phyloP scores from a whole-genome alignment of 192 early-diverging fungal genomes.

The Coemansia guatemalensis region DNA sequence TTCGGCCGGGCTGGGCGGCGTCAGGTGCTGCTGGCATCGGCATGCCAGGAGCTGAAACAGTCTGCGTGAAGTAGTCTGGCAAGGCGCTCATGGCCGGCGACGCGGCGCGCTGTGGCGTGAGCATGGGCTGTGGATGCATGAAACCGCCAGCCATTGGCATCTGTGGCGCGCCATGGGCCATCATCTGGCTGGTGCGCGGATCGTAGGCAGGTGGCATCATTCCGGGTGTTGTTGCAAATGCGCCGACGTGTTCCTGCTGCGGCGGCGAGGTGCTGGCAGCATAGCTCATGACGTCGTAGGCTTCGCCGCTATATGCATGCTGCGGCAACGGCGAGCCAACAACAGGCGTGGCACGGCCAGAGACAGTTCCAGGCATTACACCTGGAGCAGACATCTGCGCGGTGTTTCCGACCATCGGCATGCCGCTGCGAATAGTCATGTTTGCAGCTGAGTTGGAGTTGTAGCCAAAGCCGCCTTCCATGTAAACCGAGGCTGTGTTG shows the following conservation, averaged over 20 bases:
- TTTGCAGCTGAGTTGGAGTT: conserved; percentile 37
- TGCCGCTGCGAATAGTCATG: conserved; percentile 28
- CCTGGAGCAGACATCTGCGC: conserved; percentile 19
- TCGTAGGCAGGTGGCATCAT: conserved; percentile 44
- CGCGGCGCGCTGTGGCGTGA: conserved; percentile 17
- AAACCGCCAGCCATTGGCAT: conserved; percentile 14
- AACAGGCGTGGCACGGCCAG: conserved; percentile 32
- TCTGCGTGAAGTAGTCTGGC: conserved; percentile 38
- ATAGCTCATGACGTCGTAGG: conserved; percentile 45
- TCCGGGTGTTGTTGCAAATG: conserved; percentile 3
- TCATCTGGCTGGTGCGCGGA: conserved; percentile 43
- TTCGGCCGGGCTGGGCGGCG: not conserved
- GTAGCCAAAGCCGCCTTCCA: conserved; percentile 43
- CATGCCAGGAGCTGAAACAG: conserved; percentile 5
- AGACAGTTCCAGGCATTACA: conserved; percentile 11
- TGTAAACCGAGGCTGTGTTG: conserved; percentile 44
- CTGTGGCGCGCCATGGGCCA: conserved; percentile 6
- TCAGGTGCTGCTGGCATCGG: conserved; percentile 3
- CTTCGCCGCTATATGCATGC: conserved; percentile 39
- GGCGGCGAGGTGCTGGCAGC: conserved; percentile 25
- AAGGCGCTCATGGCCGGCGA: conserved; percentile 29
- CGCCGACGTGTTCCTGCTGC: conserved; percentile 23
- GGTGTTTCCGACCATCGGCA: conserved; percentile 21
- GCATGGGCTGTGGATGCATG: conserved; percentile 12
- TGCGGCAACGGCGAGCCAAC: conserved; percentile 24